These are phyloP conservation scores for Tricholoma sp. DNA, from an alignment of 768 basidiomycete genomes.

Conservation along the genomic window DNA sequence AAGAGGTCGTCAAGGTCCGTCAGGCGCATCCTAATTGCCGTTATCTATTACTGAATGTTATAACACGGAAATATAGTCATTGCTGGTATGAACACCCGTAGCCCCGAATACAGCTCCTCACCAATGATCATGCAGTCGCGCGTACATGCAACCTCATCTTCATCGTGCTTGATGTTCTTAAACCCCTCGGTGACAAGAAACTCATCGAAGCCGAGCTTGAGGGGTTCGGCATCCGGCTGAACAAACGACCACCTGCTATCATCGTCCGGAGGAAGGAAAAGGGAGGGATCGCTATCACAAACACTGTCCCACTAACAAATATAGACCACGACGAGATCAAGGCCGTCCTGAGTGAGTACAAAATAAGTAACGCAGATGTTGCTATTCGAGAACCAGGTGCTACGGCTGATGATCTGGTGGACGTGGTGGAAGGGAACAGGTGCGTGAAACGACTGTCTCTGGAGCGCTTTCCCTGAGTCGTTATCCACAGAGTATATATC, in stretches of 20 bases:
- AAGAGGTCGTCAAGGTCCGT: constrained; percentile 87
- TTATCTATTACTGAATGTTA: not conserved
- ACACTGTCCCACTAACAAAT: constrained; percentile 93
- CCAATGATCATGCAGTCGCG: constrained; percentile 56
- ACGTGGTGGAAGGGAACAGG: constrained; percentile 96
- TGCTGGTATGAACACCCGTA: constrained; percentile 51
- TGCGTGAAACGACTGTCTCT: constrained; percentile 22
- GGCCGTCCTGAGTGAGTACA: constrained; percentile 91
- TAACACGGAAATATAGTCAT: constrained; percentile 48
- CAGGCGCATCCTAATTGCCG: constrained; percentile 9
- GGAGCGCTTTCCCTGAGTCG: not conserved
- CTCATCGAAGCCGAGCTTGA: constrained; percentile 91
- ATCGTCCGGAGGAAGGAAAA: constrained; percentile 82
- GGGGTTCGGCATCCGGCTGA: constrained; percentile 96
- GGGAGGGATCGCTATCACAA: constrained; percentile 91
- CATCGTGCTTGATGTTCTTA: constrained; percentile 96
- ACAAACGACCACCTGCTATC: constrained; percentile 91
- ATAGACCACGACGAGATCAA: constrained; percentile 96
- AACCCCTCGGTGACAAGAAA: constrained; percentile 94
- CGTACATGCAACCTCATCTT: constrained; percentile 98
- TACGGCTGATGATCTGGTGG: constrained; percentile 93
- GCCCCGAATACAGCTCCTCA: constrained; percentile 6
- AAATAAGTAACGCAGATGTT: constrained; percentile 82
- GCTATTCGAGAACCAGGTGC: constrained; percentile 90
- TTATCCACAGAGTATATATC: constrained; percentile 73